A percentile compares a stretch with the other conserved stretches of the same genome.
phyloP scores from a whole-genome alignment of 768 basidiomycete species.

The Tulasnella sp. region DNA sequence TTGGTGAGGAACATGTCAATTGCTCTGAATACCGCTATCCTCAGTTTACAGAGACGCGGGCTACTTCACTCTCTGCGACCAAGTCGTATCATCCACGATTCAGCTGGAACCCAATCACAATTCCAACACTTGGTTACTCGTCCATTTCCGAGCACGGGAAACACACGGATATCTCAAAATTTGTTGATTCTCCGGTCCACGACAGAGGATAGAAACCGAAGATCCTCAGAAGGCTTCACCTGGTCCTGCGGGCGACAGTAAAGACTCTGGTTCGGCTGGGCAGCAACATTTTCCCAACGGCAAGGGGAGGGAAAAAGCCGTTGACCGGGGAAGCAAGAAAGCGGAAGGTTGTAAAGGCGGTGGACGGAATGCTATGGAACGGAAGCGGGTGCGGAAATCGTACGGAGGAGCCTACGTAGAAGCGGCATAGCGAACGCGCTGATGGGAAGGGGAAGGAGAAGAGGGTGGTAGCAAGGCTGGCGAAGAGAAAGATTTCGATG shows the following conservation, averaged over 20 bases:
- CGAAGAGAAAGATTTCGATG: constrained; percentile 78
- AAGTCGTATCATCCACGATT: background rate
- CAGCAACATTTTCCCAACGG: background rate
- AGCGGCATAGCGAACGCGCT: background rate
- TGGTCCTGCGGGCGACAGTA: background rate
- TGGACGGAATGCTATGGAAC: background rate
- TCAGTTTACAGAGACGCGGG: background rate
- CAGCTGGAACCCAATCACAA: background rate
- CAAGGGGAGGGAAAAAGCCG: background rate
- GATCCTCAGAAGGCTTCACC: background rate
- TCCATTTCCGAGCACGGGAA: background rate
- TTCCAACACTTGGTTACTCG: background rate
- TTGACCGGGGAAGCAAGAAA: background rate
- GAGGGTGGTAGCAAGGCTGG: constrained; percentile 28
- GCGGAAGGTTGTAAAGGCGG: background rate
- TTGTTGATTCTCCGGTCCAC: background rate
- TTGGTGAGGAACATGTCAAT: background rate
- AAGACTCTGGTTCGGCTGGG: background rate
- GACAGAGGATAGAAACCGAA: background rate
- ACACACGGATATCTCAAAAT: background rate
- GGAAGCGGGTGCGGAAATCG: constrained; percentile 1
- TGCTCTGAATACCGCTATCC: background rate
- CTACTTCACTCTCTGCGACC: background rate
- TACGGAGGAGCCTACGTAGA: background rate
- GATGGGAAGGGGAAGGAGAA: background rate